Base-by-base conservation (phyloP, 331 rosid species). In the Rosa hybrid region DNA sequence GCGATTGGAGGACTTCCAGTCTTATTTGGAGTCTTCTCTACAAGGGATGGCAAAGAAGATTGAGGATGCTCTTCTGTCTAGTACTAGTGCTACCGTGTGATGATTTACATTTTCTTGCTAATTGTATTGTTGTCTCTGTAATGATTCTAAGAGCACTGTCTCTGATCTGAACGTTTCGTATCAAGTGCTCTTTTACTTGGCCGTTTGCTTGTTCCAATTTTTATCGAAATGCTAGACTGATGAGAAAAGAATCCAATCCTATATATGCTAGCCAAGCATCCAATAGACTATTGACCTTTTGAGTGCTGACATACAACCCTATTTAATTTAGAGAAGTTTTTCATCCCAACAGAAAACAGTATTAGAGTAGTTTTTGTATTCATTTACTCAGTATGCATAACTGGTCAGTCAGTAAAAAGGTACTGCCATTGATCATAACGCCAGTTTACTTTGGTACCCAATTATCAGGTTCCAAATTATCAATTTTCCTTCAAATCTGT, bases 41-140 rank as follows among this genome's bases (percentile, higher is more conserved):
- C 77, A 79, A 48, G 80, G 18, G 34, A 88, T 91, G 87, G 89
- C 81, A 59, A 78, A 74, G 0, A 91, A 86, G 70, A 78, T 90
- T 70, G 77, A 79, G 16, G 81, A 54, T 42, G 27, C 49, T 53
- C 81, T 77, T 12, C 6, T 11, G 34, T 11, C 54, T 21, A 70
- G 34, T 42, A 70, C 76, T 89, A 0, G 18, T 87, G 14, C 50
- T 65, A 38, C 18, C 5, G 41, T 14, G 42, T 34, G 45, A 65
- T 30, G 18, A 38, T 38, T 67, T 12, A 12, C 41, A 38, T 14
- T 34, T 18, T 34, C 23, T 6, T 38, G 46, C 71, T 5, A 7
- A 4, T 18, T 5, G 4, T 17, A 17, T 60, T 57, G 64, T 57
- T n/a, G 25, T 20, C 7, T 23, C 20, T 60, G 67, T 23, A 60